phyloP scores from a whole-genome alignment of 352 stramenopile genomes.

The Globisporangium nodosum region DNA sequence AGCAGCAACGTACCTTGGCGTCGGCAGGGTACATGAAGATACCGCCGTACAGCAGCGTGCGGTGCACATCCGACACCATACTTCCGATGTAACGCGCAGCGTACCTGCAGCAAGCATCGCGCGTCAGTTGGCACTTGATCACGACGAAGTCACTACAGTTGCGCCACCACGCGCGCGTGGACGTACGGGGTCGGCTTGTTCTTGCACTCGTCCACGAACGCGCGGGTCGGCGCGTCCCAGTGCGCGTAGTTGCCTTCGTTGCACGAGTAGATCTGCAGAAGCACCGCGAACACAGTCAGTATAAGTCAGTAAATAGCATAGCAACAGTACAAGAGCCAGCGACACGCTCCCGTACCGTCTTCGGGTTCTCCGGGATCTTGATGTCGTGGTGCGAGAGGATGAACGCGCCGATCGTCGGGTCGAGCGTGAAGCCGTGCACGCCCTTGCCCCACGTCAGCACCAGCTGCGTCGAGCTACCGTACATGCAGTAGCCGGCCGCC shows the following conservation, averaged over 20 bases:
- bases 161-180: background rate
- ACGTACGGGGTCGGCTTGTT: conserved; percentile 60
- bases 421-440: conserved; percentile 97
- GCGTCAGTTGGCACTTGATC: background rate
- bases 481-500: conserved; percentile 98
- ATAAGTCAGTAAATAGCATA: background rate
- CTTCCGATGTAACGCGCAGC: conserved; percentile 95
- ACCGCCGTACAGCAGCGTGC: conserved; percentile 97
- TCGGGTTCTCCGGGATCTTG: conserved; percentile 89
- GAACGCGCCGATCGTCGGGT: conserved; percentile 98
- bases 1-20: conserved; percentile 65
- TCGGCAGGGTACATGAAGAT: conserved; percentile 98
- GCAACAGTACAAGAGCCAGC: background rate
- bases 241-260: conserved; percentile 97
- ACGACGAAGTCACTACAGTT: background rate
- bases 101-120: conserved; percentile 42
- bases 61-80: conserved; percentile 99
- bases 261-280: conserved; percentile 92
- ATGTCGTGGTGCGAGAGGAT: conserved; percentile 95
- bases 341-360: conserved; percentile 37
- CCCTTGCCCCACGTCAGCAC: conserved; percentile 95
- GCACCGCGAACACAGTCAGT: background rate
- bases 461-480: conserved; percentile 96
- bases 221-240: conserved; percentile 92
- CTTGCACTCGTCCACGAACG: conserved; percentile 88